phyloP scores from a whole-genome alignment of 768 basidiomycete species.

The Leccinum imitatum region DNA sequence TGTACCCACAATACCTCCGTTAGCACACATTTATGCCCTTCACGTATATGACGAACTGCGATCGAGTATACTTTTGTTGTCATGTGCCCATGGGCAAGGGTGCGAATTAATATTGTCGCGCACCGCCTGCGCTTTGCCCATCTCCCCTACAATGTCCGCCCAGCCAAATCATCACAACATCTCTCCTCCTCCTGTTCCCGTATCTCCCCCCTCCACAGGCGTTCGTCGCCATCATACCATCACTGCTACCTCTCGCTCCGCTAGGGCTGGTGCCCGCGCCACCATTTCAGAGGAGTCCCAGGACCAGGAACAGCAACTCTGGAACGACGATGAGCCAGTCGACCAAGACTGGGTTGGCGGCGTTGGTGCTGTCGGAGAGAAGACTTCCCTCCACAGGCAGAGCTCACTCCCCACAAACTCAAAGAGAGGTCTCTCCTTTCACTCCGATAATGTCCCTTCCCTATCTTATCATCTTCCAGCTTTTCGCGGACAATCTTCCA shows the following conservation, averaged over 20 bases:
- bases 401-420: slow-evolving; percentile 80
- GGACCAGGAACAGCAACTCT: slow-evolving; percentile 52
- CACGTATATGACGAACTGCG: background rate
- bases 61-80: slow-evolving; percentile 1
- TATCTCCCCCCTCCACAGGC: slow-evolving; percentile 38
- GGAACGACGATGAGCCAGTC: slow-evolving; percentile 77
- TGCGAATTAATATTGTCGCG: slow-evolving; percentile 14
- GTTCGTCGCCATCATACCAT: slow-evolving; percentile 87
- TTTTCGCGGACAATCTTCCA: slow-evolving; percentile 50
- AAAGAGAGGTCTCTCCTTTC: slow-evolving; percentile 56
- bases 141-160: slow-evolving; percentile 34
- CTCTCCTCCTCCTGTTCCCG: slow-evolving; percentile 42
- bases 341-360: slow-evolving; percentile 81
- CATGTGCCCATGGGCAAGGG: slow-evolving; percentile 26
- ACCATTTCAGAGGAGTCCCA: slow-evolving; percentile 67
- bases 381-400: slow-evolving; percentile 76
- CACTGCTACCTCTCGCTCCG: slow-evolving; percentile 66
- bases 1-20: slow-evolving; percentile 2
- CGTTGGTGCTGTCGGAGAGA: slow-evolving; percentile 82
- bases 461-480: slow-evolving; percentile 36
- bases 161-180: slow-evolving; percentile 37
- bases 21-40: slow-evolving; percentile 10
- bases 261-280: slow-evolving; percentile 59
- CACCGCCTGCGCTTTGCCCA: background rate
- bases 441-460: background rate